Conservation (phyloP, 2,329 filamentous ascomycete genomes). For the Keithomyces neogunnii region DNA sequence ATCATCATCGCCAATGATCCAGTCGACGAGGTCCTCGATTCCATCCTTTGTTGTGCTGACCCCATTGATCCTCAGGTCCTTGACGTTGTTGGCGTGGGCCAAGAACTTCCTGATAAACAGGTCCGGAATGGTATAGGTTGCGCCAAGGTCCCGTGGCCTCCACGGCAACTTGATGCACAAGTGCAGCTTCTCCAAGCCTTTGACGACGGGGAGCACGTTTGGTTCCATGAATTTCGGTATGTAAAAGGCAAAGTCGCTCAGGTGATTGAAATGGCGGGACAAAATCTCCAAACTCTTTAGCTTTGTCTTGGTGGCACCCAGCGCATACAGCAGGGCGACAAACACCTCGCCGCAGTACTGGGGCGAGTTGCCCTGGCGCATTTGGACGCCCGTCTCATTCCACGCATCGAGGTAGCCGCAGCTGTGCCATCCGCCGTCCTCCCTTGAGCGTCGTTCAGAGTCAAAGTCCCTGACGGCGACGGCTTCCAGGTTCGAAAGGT, state of each 20-base stretch:
- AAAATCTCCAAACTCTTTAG: constrained; percentile 40
- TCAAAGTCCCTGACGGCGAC: constrained; percentile 53
- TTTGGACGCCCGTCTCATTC: constrained; percentile 22
- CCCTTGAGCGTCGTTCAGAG: constrained; percentile 38
- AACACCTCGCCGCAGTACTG: constrained; percentile 28
- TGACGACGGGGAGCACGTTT: constrained; percentile 31
- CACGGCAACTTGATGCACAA: constrained; percentile 17
- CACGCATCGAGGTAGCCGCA: constrained; percentile 39
- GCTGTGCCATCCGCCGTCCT: constrained; percentile 43
- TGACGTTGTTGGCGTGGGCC: constrained; percentile 27
- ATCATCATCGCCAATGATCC: constrained; percentile 5
- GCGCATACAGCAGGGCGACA: constrained; percentile 29
- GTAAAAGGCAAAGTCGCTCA: constrained; percentile 36
- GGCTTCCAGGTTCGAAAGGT: constrained; percentile 44
- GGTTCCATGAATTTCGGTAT: constrained; percentile 31
- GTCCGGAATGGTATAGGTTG: constrained; percentile 4
- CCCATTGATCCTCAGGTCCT: constrained; percentile 30
- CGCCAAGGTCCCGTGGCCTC: not conserved
- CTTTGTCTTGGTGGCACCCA: constrained; percentile 28
- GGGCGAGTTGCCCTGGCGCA: constrained; percentile 6
- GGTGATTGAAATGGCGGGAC: constrained; percentile 20
- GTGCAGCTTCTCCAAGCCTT: constrained; percentile 35
- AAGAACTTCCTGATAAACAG: constrained; percentile 17
- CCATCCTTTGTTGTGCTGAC: constrained; percentile 1
- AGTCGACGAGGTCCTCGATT: constrained; percentile 4